A percentile compares a stretch with the other conserved stretches of the same genome.
These are phyloP conservation scores for Penicillium robsamsonii DNA, from an alignment of 495 filamentous ascomycete species.

Conservation along the genomic window DNA sequence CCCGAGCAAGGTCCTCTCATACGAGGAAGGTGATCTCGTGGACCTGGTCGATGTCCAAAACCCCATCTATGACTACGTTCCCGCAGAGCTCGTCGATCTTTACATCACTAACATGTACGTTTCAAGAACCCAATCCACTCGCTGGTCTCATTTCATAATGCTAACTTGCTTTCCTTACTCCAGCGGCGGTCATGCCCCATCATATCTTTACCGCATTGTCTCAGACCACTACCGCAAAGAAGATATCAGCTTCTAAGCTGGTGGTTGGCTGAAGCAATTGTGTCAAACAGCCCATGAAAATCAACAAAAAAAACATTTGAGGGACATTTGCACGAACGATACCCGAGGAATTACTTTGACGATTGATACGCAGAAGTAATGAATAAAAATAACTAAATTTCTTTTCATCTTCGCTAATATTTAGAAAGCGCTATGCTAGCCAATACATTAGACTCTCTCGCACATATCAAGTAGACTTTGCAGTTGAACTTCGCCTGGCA, in stretches of 20 bases:
- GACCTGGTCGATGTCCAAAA: slow-evolving; percentile 76
- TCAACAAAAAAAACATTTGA: slow-evolving; percentile 5
- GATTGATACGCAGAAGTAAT: slow-evolving; percentile 23
- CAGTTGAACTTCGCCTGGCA: not conserved
- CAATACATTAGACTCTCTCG: not conserved
- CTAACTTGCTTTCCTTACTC: slow-evolving; percentile 22
- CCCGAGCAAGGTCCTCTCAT: slow-evolving; percentile 67
- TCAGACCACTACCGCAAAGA: slow-evolving; percentile 82
- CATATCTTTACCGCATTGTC: slow-evolving; percentile 77
- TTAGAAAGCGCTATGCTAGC: not conserved
- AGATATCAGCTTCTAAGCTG: slow-evolving; percentile 63
- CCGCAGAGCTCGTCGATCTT: slow-evolving; percentile 75
- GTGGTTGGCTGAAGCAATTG: slow-evolving; percentile 5
- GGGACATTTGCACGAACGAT: slow-evolving; percentile 21
- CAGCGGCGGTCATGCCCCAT: slow-evolving; percentile 76
- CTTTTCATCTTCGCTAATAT: not conserved
- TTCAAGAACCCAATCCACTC: not conserved
- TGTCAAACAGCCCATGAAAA: not conserved
- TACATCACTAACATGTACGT: slow-evolving; percentile 93
- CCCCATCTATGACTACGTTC: slow-evolving; percentile 79
- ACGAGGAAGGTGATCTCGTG: slow-evolving; percentile 70
- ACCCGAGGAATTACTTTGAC: slow-evolving; percentile 27
- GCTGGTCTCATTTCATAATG: slow-evolving; percentile 1
- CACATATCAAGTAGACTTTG: not conserved
- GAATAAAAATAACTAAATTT: not conserved